Evolutionary conservation across 345 rosid genomes (phyloP).

Genomic region (Lepidium africanum): DNA sequence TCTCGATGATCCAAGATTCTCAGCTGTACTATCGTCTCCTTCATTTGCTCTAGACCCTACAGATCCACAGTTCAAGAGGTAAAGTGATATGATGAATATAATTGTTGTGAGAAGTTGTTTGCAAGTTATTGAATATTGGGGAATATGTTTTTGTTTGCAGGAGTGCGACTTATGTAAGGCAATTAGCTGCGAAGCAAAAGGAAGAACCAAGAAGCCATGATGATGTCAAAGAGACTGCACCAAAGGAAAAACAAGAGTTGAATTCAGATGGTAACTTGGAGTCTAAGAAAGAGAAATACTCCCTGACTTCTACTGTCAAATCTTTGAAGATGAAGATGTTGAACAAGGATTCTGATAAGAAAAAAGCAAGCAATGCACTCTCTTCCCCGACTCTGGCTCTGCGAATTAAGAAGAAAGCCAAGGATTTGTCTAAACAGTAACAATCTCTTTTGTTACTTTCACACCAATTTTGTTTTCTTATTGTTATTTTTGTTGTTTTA

Average conservation of each 20-base stretch:
- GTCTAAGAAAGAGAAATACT: slow-evolving; percentile 38
- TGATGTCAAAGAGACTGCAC: slow-evolving; percentile 7
- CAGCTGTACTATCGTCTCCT: slow-evolving; percentile 49
- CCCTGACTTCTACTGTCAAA: slow-evolving; percentile 52
- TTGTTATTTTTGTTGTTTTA: not conserved
- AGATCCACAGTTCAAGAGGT: slow-evolving; percentile 95
- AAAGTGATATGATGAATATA: not conserved
- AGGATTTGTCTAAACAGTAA: slow-evolving; percentile 4
- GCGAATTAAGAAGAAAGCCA: slow-evolving; percentile 25
- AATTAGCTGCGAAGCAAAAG: slow-evolving; percentile 47
- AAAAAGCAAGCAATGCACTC: not conserved
- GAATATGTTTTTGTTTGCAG: slow-evolving; percentile 32
- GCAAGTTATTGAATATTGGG: not conserved
- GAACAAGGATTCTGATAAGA: slow-evolving; percentile 25
- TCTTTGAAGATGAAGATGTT: slow-evolving; percentile 72
- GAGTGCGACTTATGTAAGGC: slow-evolving; percentile 82
- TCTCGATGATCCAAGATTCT: slow-evolving; percentile 64
- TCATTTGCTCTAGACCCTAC: slow-evolving; percentile 87
- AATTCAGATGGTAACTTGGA: slow-evolving; percentile 11
- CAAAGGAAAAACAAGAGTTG: slow-evolving; percentile 6
- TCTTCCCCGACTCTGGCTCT: slow-evolving; percentile 10
- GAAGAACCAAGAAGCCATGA: slow-evolving; percentile 29
- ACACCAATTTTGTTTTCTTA: slow-evolving; percentile 11
- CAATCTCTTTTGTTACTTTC: slow-evolving; percentile 1
- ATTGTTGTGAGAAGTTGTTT: not conserved